Evolutionary conservation across 2,329 filamentous ascomycete genomes (phyloP), one percentile per base, ranked within the genome.

Genomic region (Xylariales sp.): DNA sequence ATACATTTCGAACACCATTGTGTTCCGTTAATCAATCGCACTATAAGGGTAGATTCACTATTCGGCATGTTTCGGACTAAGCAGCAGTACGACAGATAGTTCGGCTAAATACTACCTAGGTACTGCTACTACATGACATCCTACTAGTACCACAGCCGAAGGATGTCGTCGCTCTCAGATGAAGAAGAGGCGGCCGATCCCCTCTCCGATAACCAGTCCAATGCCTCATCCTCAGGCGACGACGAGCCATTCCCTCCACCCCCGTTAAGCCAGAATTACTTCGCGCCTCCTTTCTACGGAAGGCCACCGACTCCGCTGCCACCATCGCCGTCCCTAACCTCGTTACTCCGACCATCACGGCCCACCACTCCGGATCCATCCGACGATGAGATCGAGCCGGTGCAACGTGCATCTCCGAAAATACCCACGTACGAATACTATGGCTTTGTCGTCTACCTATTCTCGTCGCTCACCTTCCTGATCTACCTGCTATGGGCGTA

Each of bases 341-440:
- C 94, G 12, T 89, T 99, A 23, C 87, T 98, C 7, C 92, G 94
- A 1, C 93, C 93, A 3, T 97, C 93, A 32, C 88, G 94, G n/a
- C 95, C 94, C 0, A 97, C 93, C 1, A 98, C 95, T 0, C 95
- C 96, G 14, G 94, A 97, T 77, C 93, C 91, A 46, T 97, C 93
- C 0, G 94, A 97, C 80, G 91, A 94, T 73, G 95, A 98, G 74
- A 87, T 91, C 45, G 85, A 90, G 74, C 90, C 87, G 1, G 89
- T 97, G 18, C 93, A 94, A 5, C 91, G 93, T 64, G 94, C 94
- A 1, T 91, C 91, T 62, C 96, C 96, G 1, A 94, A 96, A 78
- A 94, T 99, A 2, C 96, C 96, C n/a, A 99, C 96, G 0, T 98
- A 99, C 83, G 96, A 99, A 79, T 99, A 98, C 87, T 98, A 98